These are phyloP conservation scores for Oryza longistaminata DNA, from an alignment of 176 grass and related monocot genomes.

Conservation along the genomic window DNA sequence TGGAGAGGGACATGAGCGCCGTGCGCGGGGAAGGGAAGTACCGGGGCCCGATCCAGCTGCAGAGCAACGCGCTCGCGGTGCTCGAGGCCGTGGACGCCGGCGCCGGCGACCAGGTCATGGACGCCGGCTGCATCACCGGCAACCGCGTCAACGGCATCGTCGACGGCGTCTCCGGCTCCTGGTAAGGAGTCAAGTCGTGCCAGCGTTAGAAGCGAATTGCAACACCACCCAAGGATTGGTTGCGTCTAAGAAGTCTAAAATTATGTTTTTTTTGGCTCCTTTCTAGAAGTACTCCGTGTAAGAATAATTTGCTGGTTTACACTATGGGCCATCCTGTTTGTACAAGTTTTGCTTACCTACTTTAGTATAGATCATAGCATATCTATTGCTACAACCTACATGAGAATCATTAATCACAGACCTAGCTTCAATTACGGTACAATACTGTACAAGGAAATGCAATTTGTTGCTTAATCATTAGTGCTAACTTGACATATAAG, in stretches of 20 bases:
- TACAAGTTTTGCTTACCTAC: neutral
- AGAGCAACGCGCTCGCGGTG: conserved; percentile 89
- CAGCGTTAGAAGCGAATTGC: neutral
- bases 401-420: neutral
- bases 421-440: neutral
- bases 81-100: conserved; percentile 68
- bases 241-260: neutral
- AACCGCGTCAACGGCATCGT: conserved; percentile 94
- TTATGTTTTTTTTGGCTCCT: neutral
- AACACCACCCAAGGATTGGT: neutral
- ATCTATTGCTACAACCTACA: neutral
- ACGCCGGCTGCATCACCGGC: conserved; percentile 64
- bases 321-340: neutral
- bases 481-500: neutral
- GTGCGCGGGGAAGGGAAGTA: conserved; percentile 82
- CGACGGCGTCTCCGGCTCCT: conserved; percentile 69
- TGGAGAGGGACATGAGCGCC: conserved; percentile 82
- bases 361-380: neutral
- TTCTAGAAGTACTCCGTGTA: neutral
- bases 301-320: neutral
- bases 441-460: neutral
- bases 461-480: conserved; percentile 1
- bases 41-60: conserved; percentile 91
- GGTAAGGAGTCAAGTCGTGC: conserved; percentile 43
- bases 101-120: conserved; percentile 68